These are phyloP conservation scores for Eimeria necatrix DNA, from an alignment of 169 alveolate genomes.

Conservation along the genomic window DNA sequence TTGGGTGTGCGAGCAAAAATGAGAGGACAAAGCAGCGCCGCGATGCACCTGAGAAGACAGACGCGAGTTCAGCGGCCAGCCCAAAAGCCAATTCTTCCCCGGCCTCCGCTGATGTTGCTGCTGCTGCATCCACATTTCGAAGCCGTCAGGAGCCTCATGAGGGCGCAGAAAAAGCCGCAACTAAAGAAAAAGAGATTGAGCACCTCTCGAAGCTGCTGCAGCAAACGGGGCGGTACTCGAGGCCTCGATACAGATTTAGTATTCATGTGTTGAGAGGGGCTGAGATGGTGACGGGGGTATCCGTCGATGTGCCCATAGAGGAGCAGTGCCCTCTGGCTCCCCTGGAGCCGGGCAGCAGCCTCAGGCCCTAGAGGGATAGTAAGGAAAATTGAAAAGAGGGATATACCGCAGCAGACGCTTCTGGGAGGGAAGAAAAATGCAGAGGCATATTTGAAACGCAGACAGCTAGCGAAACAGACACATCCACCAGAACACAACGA, in stretches of 20 bases:
- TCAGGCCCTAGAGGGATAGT: neutral
- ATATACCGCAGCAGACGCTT: too few relatives aligned
- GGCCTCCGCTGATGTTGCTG: neutral
- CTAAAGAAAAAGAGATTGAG: neutral
- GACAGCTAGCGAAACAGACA: too few relatives aligned
- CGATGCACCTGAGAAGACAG: neutral
- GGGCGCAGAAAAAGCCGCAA: neutral
- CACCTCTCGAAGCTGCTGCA: neutral
- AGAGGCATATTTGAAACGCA: too few relatives aligned
- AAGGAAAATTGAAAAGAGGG: too few relatives aligned
- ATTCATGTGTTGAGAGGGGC: neutral
- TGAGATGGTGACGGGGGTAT: neutral
- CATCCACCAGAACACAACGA: too few relatives aligned
- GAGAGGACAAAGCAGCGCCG: neutral
- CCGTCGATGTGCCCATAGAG: slow-evolving; percentile 22
- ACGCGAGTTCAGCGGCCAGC: neutral
- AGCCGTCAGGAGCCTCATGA: neutral
- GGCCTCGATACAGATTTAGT: neutral
- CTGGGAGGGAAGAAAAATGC: too few relatives aligned
- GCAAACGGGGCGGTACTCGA: neutral
- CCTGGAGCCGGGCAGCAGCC: slow-evolving; percentile 16
- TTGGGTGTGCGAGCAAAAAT: neutral
- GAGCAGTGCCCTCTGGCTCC: slow-evolving; percentile 53
- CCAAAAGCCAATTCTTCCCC: neutral
- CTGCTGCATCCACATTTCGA: neutral